phyloP scores from a whole-genome alignment of 257 asterid genomes.

The Mitragyna speciosa region DNA sequence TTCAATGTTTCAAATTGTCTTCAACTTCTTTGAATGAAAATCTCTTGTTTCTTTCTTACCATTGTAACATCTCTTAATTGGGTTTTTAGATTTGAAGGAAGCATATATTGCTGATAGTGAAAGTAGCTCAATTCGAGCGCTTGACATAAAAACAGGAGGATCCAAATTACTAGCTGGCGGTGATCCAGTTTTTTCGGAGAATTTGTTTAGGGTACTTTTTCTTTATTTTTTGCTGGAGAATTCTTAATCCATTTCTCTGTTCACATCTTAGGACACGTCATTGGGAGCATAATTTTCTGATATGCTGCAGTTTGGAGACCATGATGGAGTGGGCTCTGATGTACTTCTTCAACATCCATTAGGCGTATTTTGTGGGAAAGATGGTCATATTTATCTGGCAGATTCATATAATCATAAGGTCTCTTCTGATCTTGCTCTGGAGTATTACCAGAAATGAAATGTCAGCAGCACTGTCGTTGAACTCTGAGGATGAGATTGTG shows the following conservation, averaged over 20 bases:
- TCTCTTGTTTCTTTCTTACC: conserved; percentile 10
- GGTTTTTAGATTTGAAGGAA: conserved; percentile 60
- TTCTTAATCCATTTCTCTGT: conserved; percentile 2
- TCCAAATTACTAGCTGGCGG: conserved; percentile 93
- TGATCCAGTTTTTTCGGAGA: conserved; percentile 81
- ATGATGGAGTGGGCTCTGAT: conserved; percentile 87
- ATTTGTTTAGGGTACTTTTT: conserved; percentile 70
- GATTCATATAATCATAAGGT: conserved; percentile 99
- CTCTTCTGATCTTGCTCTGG: not conserved
- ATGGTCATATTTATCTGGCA: conserved; percentile 72
- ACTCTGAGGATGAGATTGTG: not conserved
- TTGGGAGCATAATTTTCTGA: conserved; percentile 18
- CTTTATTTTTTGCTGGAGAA: conserved; percentile 14
- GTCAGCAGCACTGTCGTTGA: not conserved
- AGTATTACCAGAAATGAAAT: not conserved
- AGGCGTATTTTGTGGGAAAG: conserved; percentile 70
- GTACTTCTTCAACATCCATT: conserved; percentile 97
- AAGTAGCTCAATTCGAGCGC: conserved; percentile 98
- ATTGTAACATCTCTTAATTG: conserved; percentile 12
- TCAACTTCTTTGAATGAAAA: not conserved
- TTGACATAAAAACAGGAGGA: conserved; percentile 84
- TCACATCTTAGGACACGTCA: not conserved
- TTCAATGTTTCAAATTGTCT: conserved; percentile 15
- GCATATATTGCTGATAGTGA: conserved; percentile 98
- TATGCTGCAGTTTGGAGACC: conserved; percentile 82